Conservation (phyloP, 805 yeast species). For the Cyberlindnera bimundalis region DNA sequence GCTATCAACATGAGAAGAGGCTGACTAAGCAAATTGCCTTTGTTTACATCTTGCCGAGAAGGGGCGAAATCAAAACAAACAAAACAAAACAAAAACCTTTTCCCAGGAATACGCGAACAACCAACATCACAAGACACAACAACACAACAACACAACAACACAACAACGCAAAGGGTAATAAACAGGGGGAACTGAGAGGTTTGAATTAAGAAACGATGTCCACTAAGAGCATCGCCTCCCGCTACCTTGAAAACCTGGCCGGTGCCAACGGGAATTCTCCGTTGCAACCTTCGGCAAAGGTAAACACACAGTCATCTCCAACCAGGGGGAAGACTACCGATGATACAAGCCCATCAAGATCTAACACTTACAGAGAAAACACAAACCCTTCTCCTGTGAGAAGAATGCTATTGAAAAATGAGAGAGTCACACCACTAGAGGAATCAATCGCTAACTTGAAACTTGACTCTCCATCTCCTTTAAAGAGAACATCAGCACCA, state of each 20-base stretch:
- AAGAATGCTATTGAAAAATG: slow-evolving; percentile 12
- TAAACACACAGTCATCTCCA: slow-evolving; percentile 14
- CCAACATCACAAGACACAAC: not conserved
- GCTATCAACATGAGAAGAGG: no score
- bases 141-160: not conserved
- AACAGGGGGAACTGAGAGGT: not conserved
- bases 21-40: slow-evolving; percentile 6
- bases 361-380: no score
- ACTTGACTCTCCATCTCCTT: slow-evolving; percentile 27
- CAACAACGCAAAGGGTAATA: not conserved
- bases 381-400: slow-evolving; percentile 7
- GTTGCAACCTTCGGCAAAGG: slow-evolving; percentile 18
- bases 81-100: not conserved
- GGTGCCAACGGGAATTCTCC: slow-evolving; percentile 11
- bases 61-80: slow-evolving; percentile 11
- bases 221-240: slow-evolving; percentile 24
- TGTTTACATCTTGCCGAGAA: slow-evolving; percentile 14
- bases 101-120: slow-evolving; percentile 2
- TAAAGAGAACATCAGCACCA: slow-evolving; percentile 17
- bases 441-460: slow-evolving; percentile 22
- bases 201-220: slow-evolving; percentile 3
- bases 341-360: no score
- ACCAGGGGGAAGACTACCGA: slow-evolving; percentile 1
- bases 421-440: slow-evolving; percentile 15
- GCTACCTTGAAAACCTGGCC: slow-evolving; percentile 26